Conservation (phyloP, 305 asterid genomes). For the Fraxinus nigra region DNA sequence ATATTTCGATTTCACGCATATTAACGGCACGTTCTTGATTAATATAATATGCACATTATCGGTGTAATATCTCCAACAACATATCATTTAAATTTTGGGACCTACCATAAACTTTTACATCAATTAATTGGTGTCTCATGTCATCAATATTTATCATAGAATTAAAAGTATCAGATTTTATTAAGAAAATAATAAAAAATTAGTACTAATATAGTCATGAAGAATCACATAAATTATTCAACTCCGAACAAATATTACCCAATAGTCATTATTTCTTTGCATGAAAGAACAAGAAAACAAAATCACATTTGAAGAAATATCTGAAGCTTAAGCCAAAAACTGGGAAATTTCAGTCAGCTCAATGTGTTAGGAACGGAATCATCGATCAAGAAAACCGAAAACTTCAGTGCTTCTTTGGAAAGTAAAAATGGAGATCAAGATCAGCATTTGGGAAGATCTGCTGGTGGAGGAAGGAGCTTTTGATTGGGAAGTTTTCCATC, state of each 20-base stretch:
- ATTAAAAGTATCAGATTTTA: not conserved
- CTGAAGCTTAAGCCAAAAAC: conserved; percentile 1
- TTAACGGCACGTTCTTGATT: too few relatives aligned
- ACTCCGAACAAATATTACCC: not conserved
- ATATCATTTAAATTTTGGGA: too few relatives aligned
- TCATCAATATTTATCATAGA: not conserved
- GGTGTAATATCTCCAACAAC: too few relatives aligned
- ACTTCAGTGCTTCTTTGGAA: not conserved
- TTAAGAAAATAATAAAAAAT: not conserved
- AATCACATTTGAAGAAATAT: not conserved
- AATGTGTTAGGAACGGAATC: not conserved
- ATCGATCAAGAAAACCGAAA: not conserved
- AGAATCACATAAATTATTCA: not conserved
- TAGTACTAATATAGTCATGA: not conserved
- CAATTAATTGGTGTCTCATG: not conserved
- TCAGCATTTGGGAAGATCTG: conserved; percentile 51
- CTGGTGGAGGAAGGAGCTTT: conserved; percentile 48
- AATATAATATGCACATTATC: too few relatives aligned
- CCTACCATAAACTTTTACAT: not conserved
- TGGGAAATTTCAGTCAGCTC: conserved; percentile 12
- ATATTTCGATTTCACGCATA: too few relatives aligned
- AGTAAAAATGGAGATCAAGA: not conserved
- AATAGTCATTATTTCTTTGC: not conserved
- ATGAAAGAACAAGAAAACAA: not conserved
- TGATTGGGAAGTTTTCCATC: conserved; percentile 47